Base-by-base conservation (phyloP, 225 moss, liverwort and hornwort species). In the Physcomitrium patens region DNA sequence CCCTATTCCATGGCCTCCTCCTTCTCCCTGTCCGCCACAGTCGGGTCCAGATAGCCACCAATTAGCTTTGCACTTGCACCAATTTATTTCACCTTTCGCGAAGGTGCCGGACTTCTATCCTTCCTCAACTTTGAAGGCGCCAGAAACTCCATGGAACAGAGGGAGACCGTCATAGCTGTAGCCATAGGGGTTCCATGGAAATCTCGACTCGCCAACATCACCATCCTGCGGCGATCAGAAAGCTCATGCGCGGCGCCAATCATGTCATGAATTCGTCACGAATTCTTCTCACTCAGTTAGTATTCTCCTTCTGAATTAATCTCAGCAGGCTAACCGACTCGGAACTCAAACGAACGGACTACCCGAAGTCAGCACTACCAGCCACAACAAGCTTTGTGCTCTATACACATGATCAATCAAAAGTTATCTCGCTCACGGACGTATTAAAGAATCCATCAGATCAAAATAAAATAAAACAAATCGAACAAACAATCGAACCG, bases 1-100 rank as follows among this genome's bases (percentile, higher is more conserved):
- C 85, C 74, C 52, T 82, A 81, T 1, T 61, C 27, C 68, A 75
- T 43, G 1, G 68, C 71, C 42, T 83, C 76, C 53, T 86, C 80
- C 67, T 84, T 82, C 44, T 61, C 67, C 48, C 22, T 31, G 44
- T 74, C 74, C n/a, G 50, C 73, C 13, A 14, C 27, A 9, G 20
- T 46, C 0, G 79, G 11, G 60, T 69, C 60, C 51, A 68, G 27
- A 53, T 53, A 53, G 8, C 52, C 37, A 28, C 52, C 51, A 8
- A 68, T 22, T 7, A 52, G 50, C 15, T 68, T 68, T 6, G 52
- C 68, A 20, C 43, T 64, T 12, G 20, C 44, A 43, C 41, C 37
- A 64, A 19, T 45, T 19, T 10, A 3, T 19, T 64, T 37, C 31
- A 37, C 31, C 3, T 45, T 64, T 15, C 64, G n/a, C 28, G 19